Evolutionary conservation across 2,329 filamentous ascomycete genomes (phyloP).

Genomic region (Apiospora marii): DNA sequence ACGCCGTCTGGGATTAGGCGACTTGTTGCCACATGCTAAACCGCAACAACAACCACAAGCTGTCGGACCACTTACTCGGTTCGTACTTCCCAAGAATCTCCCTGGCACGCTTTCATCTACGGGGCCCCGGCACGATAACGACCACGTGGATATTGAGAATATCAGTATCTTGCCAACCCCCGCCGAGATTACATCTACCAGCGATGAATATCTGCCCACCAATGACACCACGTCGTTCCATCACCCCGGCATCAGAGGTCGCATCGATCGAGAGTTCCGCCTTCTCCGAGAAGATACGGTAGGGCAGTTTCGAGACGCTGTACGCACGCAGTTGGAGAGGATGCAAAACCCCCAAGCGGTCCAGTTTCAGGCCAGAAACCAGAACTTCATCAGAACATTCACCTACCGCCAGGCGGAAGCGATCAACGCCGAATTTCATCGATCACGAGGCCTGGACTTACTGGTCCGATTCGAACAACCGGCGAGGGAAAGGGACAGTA

Average conservation of each 20-base stretch:
- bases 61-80: constrained; percentile 36
- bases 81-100: constrained; percentile 43
- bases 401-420: constrained; percentile 47
- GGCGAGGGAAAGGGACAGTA: constrained; percentile 30
- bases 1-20: constrained; percentile 42
- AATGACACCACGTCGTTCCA: constrained; percentile 50
- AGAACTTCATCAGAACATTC: constrained; percentile 43
- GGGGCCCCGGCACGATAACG: constrained; percentile 57
- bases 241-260: constrained; percentile 51
- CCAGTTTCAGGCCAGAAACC: constrained; percentile 30
- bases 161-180: constrained; percentile 59
- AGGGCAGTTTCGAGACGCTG: constrained; percentile 58
- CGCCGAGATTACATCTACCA: constrained; percentile 52
- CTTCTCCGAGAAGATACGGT: constrained; percentile 63
- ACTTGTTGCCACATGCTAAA: constrained; percentile 29
- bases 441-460: constrained; percentile 52
- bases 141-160: constrained; percentile 52
- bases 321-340: constrained; percentile 49
- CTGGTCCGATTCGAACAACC: constrained; percentile 56
- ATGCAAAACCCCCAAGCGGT: constrained; percentile 36
- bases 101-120: constrained; percentile 43
- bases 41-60: constrained; percentile 26
- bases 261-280: constrained; percentile 63
- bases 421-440: constrained; percentile 45
- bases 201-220: constrained; percentile 53